Evolutionary conservation across 768 basidiomycete genomes (phyloP).

Genomic region (Tulasnella sp.): DNA sequence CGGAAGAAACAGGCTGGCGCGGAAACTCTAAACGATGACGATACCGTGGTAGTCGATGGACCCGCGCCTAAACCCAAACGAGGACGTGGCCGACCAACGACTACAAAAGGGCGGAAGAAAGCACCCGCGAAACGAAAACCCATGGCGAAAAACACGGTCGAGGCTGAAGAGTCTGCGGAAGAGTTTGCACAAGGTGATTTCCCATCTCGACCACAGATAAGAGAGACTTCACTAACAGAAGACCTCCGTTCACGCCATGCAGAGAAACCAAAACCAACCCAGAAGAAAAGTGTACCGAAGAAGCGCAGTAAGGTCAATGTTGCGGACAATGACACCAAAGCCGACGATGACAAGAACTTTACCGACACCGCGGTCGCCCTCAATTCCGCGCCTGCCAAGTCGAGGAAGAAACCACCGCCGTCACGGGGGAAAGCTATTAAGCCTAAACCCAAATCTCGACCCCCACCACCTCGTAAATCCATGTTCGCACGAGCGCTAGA

Average conservation of each 20-base stretch:
- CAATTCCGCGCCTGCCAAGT: not conserved
- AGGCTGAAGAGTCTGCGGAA: too few relatives aligned
- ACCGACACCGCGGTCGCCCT: not conserved
- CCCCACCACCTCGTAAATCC: not conserved
- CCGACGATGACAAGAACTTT: not conserved
- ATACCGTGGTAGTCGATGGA: not conserved
- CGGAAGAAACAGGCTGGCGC: not conserved
- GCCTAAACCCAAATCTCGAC: too few relatives aligned
- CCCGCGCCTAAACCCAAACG: not conserved
- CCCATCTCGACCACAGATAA: too few relatives aligned
- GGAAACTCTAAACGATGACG: not conserved
- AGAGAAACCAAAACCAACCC: not conserved
- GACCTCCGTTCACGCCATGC: not conserved
- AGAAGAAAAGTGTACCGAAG: not conserved
- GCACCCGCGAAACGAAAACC: not conserved
- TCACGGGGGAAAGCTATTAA: too few relatives aligned
- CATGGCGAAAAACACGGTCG: not conserved
- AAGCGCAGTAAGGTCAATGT: not conserved
- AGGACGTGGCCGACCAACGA: not conserved
- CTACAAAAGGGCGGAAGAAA: not conserved
- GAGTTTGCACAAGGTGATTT: too few relatives aligned
- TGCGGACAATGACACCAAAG: not conserved
- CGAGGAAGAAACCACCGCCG: not conserved
- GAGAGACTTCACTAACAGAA: not conserved
- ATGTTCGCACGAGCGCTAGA: slow-evolving; percentile 1